phyloP scores from a whole-genome alignment of 2,329 filamentous ascomycete species.

The Pestalotiopsis sp. region DNA sequence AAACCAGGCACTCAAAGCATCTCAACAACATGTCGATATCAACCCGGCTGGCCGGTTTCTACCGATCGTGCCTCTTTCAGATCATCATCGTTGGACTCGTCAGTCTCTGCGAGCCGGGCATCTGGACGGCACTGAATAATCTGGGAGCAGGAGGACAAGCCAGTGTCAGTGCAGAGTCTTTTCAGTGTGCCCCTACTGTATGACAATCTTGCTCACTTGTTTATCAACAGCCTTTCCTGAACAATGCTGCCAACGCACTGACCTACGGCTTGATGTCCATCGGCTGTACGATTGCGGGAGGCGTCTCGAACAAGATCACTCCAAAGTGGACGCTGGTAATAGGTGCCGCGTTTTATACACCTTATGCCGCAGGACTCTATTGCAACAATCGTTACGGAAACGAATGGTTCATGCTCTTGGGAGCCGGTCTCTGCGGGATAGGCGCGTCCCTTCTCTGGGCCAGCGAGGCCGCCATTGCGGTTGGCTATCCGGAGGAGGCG shows the following conservation, averaged over 20 bases:
- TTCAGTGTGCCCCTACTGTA: not conserved
- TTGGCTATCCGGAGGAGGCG: conserved; percentile 6
- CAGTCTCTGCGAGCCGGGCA: conserved; percentile 8
- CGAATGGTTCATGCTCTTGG: conserved; percentile 3
- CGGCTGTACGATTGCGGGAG: conserved; percentile 4
- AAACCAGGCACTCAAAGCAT: not conserved
- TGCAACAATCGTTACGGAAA: conserved; percentile 10
- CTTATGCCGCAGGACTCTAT: not conserved
- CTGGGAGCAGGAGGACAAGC: conserved; percentile 7
- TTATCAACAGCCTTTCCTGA: not conserved
- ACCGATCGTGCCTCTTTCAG: conserved; percentile 7
- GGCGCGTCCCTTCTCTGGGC: conserved; percentile 3
- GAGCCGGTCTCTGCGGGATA: conserved; percentile 2
- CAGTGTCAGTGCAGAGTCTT: not conserved
- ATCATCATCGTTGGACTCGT: conserved; percentile 5
- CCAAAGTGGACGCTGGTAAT: conserved; percentile 2
- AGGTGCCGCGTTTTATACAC: not conserved
- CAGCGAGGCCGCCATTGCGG: conserved; percentile 4
- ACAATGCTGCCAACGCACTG: conserved; percentile 6
- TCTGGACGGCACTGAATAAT: conserved; percentile 3
- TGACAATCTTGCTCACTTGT: not conserved
- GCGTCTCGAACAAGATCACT: conserved; percentile 7
- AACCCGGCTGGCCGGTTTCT: not conserved
- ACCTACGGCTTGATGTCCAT: conserved; percentile 7
- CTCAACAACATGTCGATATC: not conserved